Evolutionary conservation across 257 asterid species (phyloP), one percentile per base, ranked within the genome.

Genomic region (Solanum pinnatisectum): DNA sequence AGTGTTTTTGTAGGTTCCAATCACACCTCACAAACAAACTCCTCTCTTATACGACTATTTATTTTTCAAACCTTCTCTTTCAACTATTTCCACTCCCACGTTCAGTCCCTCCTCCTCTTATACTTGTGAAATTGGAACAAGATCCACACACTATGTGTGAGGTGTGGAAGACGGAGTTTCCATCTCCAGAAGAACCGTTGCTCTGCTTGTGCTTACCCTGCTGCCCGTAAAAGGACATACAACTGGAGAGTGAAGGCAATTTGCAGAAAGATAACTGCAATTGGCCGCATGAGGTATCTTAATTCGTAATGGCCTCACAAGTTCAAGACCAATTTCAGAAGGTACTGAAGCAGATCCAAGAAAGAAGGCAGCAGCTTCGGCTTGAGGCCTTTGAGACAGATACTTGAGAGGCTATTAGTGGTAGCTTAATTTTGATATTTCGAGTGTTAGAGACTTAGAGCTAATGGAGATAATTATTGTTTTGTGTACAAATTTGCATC

Each of bases 181-280:
- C 95, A 93, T 87, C 92, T 93, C 32, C 95, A 92, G 93, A 93
- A 93, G 93, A 93, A 94, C 87, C 91, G 95, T 8, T 92, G 96
- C 88, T 82, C 94, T 15, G 95, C 95, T 33, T 93, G 96, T 89
- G 96, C 92, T 79, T 93, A 92, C 84, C 96, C 95, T 56, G 95
- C 95, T 63, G 93, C 96, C 4, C 92, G 94, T 90, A 91, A 90
- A 91, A 90, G 95, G 90, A 90, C 90, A 37, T 93, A 91, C 73
- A 91, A 94, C 92, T 95, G 96, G 96, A 95, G 98, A 87, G 95
- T 90, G 89, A 95, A 95, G 93, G 98, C 96, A n/a, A 95, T 94
- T 36, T 93, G 95, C 44, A 86, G 98, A 87, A 94, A 95, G 96
- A 95, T 96, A 4, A 94, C 98, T 39, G 98, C 96, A 72, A 93